phyloP scores from a whole-genome alignment of 768 basidiomycete species.

The Macrolepiota fuliginosa region DNA sequence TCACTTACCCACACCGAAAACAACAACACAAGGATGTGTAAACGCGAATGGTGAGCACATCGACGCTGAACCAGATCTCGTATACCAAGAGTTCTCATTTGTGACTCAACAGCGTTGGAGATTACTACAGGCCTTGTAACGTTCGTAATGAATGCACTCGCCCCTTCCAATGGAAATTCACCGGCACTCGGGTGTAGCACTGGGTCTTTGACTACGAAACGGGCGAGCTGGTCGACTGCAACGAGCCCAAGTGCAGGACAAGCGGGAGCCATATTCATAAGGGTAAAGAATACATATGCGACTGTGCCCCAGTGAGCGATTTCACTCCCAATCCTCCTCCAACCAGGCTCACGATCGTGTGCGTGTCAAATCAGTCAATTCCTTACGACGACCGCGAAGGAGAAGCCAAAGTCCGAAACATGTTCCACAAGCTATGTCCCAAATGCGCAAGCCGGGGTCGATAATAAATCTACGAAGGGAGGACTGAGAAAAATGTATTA shows the following conservation, averaged over 20 bases:
- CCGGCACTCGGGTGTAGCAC: slow-evolving; percentile 38
- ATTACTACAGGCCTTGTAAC: slow-evolving; percentile 42
- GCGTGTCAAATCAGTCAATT: not conserved
- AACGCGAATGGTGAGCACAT: slow-evolving; percentile 37
- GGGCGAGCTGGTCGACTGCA: slow-evolving; percentile 57
- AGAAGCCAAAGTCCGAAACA: slow-evolving; percentile 54
- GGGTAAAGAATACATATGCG: slow-evolving; percentile 8
- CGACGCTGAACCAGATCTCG: not conserved
- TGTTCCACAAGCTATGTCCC: slow-evolving; percentile 68
- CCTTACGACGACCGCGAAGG: slow-evolving; percentile 35
- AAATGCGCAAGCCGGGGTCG: slow-evolving; percentile 32
- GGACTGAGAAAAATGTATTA: not conserved
- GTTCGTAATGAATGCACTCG: slow-evolving; percentile 25
- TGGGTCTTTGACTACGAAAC: slow-evolving; percentile 64
- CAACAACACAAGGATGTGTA: slow-evolving; percentile 44
- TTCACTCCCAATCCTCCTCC: not conserved
- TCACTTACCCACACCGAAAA: not conserved
- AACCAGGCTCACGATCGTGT: not conserved
- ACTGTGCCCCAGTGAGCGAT: slow-evolving; percentile 9
- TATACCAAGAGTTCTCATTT: not conserved
- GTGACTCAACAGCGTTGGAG: slow-evolving; percentile 31
- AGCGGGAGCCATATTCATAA: slow-evolving; percentile 61
- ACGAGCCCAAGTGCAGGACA: slow-evolving; percentile 43
- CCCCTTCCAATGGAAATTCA: not conserved
- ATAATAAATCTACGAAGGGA: not conserved